A percentile compares a stretch with the other conserved stretches of the same genome.
These are phyloP conservation scores for Myxozyma vanderwaltii DNA, from an alignment of 805 yeast species.

Conservation along the genomic window DNA sequence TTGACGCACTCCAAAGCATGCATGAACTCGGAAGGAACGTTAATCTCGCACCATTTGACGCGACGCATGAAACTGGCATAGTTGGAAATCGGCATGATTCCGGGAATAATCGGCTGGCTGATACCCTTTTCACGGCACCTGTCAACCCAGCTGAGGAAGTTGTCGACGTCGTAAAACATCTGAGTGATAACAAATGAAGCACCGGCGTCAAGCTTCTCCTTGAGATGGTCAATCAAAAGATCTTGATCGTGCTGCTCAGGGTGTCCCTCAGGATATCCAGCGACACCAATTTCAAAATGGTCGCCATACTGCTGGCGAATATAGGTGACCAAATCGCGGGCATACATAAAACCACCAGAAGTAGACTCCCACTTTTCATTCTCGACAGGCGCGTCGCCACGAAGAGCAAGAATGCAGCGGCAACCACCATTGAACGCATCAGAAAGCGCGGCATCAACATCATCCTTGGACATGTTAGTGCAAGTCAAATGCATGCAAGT, in stretches of 20 bases:
- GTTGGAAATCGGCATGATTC: constrained; percentile 98
- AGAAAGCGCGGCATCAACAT: constrained; percentile 78
- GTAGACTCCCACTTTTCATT: constrained; percentile 35
- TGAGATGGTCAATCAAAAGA: constrained; percentile 61
- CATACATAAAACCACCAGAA: constrained; percentile 83
- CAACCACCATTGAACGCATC: constrained; percentile 91
- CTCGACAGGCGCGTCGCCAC: constrained; percentile 92
- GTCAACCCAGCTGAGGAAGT: constrained; percentile 79
- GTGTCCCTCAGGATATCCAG: constrained; percentile 97
- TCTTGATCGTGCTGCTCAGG: constrained; percentile 74
- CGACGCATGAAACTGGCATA: constrained; percentile 90
- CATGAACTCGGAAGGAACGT: constrained; percentile 72
- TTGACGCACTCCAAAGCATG: constrained; percentile 75
- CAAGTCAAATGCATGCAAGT: constrained; percentile 99
- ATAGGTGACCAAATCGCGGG: constrained; percentile 79
- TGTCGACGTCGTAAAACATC: constrained; percentile 93
- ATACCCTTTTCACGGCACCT: constrained; percentile 71
- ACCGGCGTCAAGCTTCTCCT: constrained; percentile 90
- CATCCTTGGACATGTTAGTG: constrained; percentile 82
- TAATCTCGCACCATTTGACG: constrained; percentile 89
- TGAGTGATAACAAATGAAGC: constrained; percentile 94
- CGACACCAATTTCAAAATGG: constrained; percentile 92
- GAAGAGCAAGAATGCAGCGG: constrained; percentile 87
- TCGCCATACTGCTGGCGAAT: constrained; percentile 78
- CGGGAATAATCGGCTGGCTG: constrained; percentile 87